Evolutionary conservation across 1,284 basidiomycete genomes (phyloP).

Genomic region (Cutaneotrichosporon sp.): DNA sequence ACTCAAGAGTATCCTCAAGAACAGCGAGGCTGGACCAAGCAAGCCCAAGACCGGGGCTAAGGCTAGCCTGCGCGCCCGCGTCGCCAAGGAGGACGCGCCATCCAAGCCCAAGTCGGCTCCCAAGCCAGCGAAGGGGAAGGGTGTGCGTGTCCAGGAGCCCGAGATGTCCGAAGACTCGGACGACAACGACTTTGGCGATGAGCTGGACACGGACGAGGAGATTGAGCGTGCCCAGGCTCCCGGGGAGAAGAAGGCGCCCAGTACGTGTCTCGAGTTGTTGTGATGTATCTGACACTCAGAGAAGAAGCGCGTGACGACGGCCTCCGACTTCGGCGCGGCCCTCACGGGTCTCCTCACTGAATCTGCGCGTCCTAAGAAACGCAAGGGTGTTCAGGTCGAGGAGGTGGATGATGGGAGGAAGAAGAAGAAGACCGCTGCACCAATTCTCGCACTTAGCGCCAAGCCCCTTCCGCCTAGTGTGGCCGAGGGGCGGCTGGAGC

Average conservation of each 20-base stretch:
- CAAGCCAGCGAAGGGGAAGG: slow-evolving; percentile 14
- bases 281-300: slow-evolving; percentile 30
- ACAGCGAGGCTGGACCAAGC: slow-evolving; percentile 18
- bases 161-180: slow-evolving; percentile 6
- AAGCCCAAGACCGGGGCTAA: slow-evolving; percentile 10
- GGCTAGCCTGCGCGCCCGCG: slow-evolving; percentile 10
- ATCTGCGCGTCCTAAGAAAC: slow-evolving; percentile 27
- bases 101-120: slow-evolving; percentile 14
- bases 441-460: slow-evolving; percentile 46
- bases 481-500: slow-evolving; percentile 36
- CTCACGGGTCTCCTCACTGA: slow-evolving; percentile 49
- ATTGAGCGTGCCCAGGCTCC: slow-evolving; percentile 20
- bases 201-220: slow-evolving; percentile 27
- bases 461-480: slow-evolving; percentile 41
- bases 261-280: slow-evolving; percentile 2
- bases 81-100: slow-evolving; percentile 7
- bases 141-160: slow-evolving; percentile 11
- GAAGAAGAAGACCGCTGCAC: slow-evolving; percentile 20
- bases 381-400: slow-evolving; percentile 19
- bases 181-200: slow-evolving; percentile 21
- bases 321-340: slow-evolving; percentile 48
- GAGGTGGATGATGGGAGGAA: slow-evolving; percentile 15
- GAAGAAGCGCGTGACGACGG: slow-evolving; percentile 47
- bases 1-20: slow-evolving; percentile 28
- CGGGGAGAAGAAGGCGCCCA: slow-evolving; percentile 22